phyloP scores from a whole-genome alignment of 805 yeast genomes.

The Yarrowia deformans region DNA sequence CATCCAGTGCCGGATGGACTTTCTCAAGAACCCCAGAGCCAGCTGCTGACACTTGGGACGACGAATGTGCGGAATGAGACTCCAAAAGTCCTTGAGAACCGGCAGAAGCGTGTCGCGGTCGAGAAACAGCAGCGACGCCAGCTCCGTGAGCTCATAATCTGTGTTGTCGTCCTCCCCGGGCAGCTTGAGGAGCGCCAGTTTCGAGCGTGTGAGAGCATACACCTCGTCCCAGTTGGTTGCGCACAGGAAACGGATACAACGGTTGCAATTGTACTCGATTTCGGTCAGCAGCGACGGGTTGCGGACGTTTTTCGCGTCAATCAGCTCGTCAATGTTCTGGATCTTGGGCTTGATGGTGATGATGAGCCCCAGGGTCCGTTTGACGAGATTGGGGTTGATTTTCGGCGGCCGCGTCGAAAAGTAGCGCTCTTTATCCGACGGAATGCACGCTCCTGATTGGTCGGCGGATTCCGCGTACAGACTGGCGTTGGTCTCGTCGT shows the following conservation, averaged over 20 bases:
- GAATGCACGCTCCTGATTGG: not conserved
- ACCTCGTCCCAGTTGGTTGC: constrained; percentile 38
- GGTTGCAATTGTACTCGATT: constrained; percentile 28
- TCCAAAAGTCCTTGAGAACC: constrained; percentile 31
- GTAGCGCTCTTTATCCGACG: constrained; percentile 16
- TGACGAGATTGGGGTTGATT: constrained; percentile 27
- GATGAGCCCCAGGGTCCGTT: constrained; percentile 17
- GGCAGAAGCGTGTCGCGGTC: constrained; percentile 10
- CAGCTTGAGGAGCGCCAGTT: constrained; percentile 7
- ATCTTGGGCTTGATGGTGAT: constrained; percentile 36
- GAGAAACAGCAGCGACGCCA: constrained; percentile 18
- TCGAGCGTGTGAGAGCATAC: constrained; percentile 18
- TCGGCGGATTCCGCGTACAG: constrained; percentile 16
- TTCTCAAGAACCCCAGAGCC: constrained; percentile 6
- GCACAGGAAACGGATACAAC: constrained; percentile 16
- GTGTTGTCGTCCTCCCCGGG: constrained; percentile 1
- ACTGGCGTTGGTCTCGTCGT: constrained; percentile 19
- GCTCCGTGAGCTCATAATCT: constrained; percentile 11
- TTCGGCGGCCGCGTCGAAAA: constrained; percentile 33
- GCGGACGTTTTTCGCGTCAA: constrained; percentile 2
- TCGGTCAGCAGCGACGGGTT: constrained; percentile 16
- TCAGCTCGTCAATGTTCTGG: constrained; percentile 14
- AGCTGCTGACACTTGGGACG: constrained; percentile 22
- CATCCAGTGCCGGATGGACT: constrained; percentile 32
- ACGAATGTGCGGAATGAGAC: constrained; percentile 33